phyloP scores from a whole-genome alignment of 257 asterid genomes.

The Solanum lignicaule region DNA sequence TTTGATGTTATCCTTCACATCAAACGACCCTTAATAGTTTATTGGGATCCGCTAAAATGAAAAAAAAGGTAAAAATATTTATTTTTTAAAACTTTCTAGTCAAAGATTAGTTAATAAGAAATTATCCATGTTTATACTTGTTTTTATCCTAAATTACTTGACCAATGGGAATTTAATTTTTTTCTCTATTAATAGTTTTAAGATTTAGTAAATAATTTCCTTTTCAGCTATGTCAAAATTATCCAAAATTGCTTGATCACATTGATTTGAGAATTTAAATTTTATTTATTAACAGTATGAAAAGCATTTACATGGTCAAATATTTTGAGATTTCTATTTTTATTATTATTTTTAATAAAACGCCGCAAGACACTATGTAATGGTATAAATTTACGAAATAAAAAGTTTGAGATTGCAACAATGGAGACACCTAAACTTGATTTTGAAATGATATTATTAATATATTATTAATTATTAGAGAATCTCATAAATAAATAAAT shows the following conservation, averaged over 20 bases:
- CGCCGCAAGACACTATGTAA: fast-evolving
- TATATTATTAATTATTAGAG: not conserved
- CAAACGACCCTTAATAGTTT: too few relatives aligned
- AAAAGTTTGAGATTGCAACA: not conserved
- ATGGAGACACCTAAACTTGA: not conserved
- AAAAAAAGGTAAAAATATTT: too few relatives aligned
- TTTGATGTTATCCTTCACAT: too few relatives aligned
- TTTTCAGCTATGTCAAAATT: not conserved
- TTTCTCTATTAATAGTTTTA: not conserved
- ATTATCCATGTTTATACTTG: not conserved
- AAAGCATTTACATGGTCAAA: not conserved
- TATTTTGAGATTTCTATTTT: not conserved
- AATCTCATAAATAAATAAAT: not conserved
- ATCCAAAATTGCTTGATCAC: not conserved
- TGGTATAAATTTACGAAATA: not conserved
- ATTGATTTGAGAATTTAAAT: not conserved
- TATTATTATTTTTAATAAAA: too few relatives aligned
- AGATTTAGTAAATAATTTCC: not conserved
- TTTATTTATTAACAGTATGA: not conserved
- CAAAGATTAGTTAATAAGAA: not conserved
- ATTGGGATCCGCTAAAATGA: not conserved
- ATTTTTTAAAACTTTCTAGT: not conserved
- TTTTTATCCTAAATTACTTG: not conserved
- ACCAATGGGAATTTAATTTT: not conserved
- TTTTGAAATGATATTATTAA: not conserved